Conservation (phyloP, 1,139 yeast genomes). For the Suhomyces choctaworum region DNA sequence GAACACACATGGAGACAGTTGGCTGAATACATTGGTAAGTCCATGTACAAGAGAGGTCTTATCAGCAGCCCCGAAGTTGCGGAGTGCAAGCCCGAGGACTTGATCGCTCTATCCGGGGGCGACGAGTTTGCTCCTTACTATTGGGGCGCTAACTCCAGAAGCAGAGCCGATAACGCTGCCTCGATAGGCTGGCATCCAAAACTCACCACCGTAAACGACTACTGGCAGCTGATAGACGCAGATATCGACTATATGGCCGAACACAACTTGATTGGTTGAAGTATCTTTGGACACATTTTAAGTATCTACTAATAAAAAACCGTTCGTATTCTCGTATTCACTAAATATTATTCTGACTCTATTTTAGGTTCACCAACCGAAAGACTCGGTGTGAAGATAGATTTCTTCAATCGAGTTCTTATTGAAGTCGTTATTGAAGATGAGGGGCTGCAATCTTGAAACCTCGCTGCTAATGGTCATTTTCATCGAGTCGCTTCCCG, state of each 20-base stretch:
- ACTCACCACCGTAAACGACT: constrained; percentile 17
- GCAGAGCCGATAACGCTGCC: constrained; percentile 29
- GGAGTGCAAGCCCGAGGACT: constrained; percentile 19
- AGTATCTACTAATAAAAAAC: background rate
- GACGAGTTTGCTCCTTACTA: constrained; percentile 23
- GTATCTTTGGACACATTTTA: background rate
- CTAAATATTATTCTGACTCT: background rate
- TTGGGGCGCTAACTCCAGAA: constrained; percentile 36
- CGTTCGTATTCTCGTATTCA: background rate
- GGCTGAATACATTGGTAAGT: constrained; percentile 23
- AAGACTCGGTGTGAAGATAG: constrained; percentile 58
- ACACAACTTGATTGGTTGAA: background rate
- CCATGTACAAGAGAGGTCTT: constrained; percentile 18
- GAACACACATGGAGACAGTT: constrained; percentile 38
- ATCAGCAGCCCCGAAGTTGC: constrained; percentile 21
- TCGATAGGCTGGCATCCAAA: constrained; percentile 29
- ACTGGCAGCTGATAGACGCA: constrained; percentile 19
- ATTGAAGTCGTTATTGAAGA: constrained; percentile 33
- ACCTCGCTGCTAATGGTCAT: constrained; percentile 44
- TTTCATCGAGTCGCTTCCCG: constrained; percentile 53
- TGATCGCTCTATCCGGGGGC: constrained; percentile 17
- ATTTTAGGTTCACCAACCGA: constrained; percentile 58
- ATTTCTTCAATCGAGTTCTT: constrained; percentile 45
- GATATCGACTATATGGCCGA: constrained; percentile 18
- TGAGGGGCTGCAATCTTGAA: constrained; percentile 36